Base-by-base conservation (phyloP, 441 rosid genomes). In the Manihot esculenta region DNA sequence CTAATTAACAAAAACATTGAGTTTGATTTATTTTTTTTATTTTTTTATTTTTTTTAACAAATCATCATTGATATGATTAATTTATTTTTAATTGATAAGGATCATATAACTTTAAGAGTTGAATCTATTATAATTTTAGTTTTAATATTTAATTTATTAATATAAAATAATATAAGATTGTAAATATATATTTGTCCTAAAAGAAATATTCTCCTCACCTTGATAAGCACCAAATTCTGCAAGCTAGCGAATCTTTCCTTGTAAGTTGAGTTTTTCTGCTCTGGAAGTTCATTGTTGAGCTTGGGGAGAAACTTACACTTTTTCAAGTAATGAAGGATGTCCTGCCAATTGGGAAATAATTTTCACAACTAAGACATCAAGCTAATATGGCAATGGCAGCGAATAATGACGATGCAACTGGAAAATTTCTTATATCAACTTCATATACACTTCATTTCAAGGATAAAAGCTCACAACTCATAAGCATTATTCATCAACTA, bases 261-360 rank as follows among this genome's bases (percentile, higher is more conserved):
- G 76, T 82, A 89, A 24, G 78, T 86, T 49, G 90, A 78, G 81
- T 93, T 91, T 77, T 89, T 85, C 68, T 76, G 67, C 15, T 65
- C 79, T 33, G 93, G 89, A 62, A 80, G 84, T 85, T 91, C 97
- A 45, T 95, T 94, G 81, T 89, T 90, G 62, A 94, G 90, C 84
- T 79, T 87, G 5, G 97, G 97, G 70, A 94, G 92, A 78, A 85
- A 95, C 85, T 82, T 83, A 30, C 93, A 91, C 56, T 92, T 92
- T 49, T 77, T 61, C 84, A 91, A 72, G 75, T 95, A 95, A 41
- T 72, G 67, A 12, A 84, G 33, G 30, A 89, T 85, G 58, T 82
- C 85, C 99, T 91, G 73, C 56, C 69, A 38, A 69, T 68, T n/a
- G 68, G 62, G 65, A 68, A 64, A 49, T 45, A 33, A 30, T 45